Base-by-base conservation (phyloP, 106 monocot genomes). In the Chionographis japonica region DNA sequence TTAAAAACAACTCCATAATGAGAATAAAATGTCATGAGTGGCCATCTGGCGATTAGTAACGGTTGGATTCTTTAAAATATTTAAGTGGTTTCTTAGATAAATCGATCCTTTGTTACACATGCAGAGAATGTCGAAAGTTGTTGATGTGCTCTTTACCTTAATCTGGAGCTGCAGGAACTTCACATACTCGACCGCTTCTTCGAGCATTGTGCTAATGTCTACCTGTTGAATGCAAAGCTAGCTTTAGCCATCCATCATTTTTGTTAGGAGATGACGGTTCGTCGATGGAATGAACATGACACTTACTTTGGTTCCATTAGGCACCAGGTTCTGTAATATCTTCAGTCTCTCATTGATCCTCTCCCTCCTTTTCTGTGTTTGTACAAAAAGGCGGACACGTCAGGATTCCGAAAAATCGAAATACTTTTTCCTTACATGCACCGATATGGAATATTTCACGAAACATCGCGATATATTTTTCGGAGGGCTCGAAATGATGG, bases 121-220 rank as follows among this genome's bases (percentile, higher is more conserved):
- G 5, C 38, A 56, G 17, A 67, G 9, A 5, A 27, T 27, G 27
- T 27, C 27, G 27, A 27, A 27, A 27, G 27, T 27, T 27, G 27
- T 27, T 27, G 27, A 36, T 0, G 40, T 4, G 52, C 35, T 52
- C 4, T 12, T 57, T 59, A 91, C 87, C 88, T 93, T 93, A 41
- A 93, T 93, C 62, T 93, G 92, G 60, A 89, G 79, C 65, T 88
- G 88, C 78, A 93, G 63, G 71, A 93, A 93, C 72, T 93, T 93
- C 40, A 93, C 92, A 74, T 93, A 93, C 49, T 81, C 83, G 52
- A 81, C 88, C 62, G 92, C 92, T 68, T 93, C 92, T 74, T 88
- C 92, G 53, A 93, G 86, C 92, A 93, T 93, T 68, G 92, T 93
- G 83, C 92, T 93, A 11, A 93, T 84, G 53, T 93, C 88, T 11